These are phyloP conservation scores for Calonectria crousiana DNA, from an alignment of 2,329 filamentous ascomycete genomes.

Conservation along the genomic window DNA sequence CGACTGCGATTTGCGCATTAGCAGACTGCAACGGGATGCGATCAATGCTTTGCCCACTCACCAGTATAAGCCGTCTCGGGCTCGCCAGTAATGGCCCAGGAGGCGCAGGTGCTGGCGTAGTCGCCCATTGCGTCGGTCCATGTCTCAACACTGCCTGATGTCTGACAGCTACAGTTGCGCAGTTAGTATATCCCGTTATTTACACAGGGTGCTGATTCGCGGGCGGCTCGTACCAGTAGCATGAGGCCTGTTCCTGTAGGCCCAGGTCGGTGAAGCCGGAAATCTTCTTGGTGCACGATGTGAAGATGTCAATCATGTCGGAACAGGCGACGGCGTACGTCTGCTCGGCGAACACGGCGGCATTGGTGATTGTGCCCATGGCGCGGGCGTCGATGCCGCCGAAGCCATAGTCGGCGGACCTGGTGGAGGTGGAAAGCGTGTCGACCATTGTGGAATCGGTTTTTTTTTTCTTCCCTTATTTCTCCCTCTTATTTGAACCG, in stretches of 20 bases:
- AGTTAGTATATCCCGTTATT: conserved; percentile 26
- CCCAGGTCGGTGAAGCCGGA: conserved; percentile 42
- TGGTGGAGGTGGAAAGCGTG: not conserved
- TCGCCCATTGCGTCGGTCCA: conserved; percentile 48
- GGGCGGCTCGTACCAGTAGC: conserved; percentile 46
- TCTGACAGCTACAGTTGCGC: conserved; percentile 37
- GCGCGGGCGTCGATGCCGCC: not conserved
- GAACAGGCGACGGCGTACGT: conserved; percentile 41
- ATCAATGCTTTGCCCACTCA: conserved; percentile 25
- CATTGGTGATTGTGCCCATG: not conserved
- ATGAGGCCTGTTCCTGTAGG: conserved; percentile 45
- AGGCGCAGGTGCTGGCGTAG: conserved; percentile 45
- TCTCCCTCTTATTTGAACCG: not conserved
- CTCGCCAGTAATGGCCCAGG: conserved; percentile 46
- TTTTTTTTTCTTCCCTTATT: not conserved
- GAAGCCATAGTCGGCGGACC: not conserved
- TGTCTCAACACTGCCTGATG: conserved; percentile 25
- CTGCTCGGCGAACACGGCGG: conserved; percentile 22
- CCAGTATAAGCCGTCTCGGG: conserved; percentile 43
- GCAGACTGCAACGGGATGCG: not conserved
- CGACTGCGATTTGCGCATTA: conserved; percentile 41
- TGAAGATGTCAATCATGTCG: conserved; percentile 44
- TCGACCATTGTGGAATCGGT: not conserved
- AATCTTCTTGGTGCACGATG: conserved; percentile 42
- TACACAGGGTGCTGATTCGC: too few relatives aligned